A percentile compares a stretch with the other conserved stretches of the same genome.
phyloP scores from a whole-genome alignment of 2,329 filamentous ascomycete genomes.

The Alternaria metachromatica region DNA sequence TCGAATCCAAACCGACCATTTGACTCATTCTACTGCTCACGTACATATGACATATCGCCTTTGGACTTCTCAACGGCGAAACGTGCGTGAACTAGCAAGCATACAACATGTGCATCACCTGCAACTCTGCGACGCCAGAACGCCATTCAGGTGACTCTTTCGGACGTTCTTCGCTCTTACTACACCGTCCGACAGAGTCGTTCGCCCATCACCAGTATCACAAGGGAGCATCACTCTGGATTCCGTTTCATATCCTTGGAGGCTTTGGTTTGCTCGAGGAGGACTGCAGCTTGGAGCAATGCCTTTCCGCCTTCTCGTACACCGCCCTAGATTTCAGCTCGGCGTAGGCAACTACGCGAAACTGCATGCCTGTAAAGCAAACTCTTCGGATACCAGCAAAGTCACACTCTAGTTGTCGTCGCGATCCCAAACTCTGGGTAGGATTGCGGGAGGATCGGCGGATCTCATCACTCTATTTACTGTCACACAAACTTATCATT shows the following conservation, averaged over 20 bases:
- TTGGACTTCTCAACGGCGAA: background rate
- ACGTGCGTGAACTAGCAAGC: background rate
- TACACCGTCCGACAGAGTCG: constrained; percentile 1
- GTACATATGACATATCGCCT: background rate
- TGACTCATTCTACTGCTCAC: background rate
- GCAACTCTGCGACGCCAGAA: constrained; percentile 1
- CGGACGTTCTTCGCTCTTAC: background rate
- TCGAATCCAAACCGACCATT: background rate
- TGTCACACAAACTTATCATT: constrained; percentile 7
- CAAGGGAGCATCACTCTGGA: constrained; percentile 26
- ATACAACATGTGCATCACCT: constrained; percentile 10
- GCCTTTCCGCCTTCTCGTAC: background rate
- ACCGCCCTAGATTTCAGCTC: constrained; percentile 2
- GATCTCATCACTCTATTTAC: constrained; percentile 35
- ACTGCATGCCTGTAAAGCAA: background rate
- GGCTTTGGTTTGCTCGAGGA: background rate
- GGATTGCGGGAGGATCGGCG: constrained; percentile 24
- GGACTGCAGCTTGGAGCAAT: background rate
- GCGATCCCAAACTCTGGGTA: constrained; percentile 2
- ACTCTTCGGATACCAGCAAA: background rate
- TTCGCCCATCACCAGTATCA: constrained; percentile 18
- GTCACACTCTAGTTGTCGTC: background rate
- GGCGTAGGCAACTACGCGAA: background rate
- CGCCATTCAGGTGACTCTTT: constrained; percentile 19
- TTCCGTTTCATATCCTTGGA: background rate